These are phyloP conservation scores for Plasmodium inui DNA, from an alignment of 169 alveolate genomes.

Conservation along the genomic window DNA sequence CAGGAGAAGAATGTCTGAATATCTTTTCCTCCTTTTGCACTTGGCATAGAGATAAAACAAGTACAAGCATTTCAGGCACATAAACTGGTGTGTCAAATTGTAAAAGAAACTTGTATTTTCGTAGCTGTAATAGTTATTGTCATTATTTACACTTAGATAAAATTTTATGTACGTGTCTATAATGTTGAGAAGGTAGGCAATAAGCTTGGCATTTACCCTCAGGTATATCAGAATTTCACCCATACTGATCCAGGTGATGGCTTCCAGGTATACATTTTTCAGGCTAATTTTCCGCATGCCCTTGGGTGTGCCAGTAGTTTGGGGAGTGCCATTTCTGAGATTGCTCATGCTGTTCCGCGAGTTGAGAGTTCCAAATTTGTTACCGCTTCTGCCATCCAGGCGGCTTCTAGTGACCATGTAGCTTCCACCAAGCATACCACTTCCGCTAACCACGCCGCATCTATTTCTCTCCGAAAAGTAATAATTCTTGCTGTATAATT, in stretches of 20 bases:
- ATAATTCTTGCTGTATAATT: constrained; percentile 5
- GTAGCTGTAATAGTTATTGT: constrained; percentile 28
- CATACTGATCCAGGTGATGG: constrained; percentile 52
- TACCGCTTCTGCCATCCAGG: background rate
- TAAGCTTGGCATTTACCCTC: constrained; percentile 33
- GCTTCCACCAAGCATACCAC: background rate
- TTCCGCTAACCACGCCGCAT: background rate
- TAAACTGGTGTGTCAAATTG: constrained; percentile 62
- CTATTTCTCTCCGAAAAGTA: background rate
- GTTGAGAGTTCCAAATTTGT: background rate
- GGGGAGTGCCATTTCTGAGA: background rate
- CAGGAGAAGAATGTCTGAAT: background rate
- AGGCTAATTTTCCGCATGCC: constrained; percentile 15
- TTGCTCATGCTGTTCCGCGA: background rate
- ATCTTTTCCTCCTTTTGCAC: constrained; percentile 3
- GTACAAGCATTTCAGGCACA: constrained; percentile 65
- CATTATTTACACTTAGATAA: constrained; percentile 50
- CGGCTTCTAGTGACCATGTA: background rate
- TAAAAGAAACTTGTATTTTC: constrained; percentile 52
- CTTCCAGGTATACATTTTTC: constrained; percentile 33
- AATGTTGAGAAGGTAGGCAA: constrained; percentile 28
- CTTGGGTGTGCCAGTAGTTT: background rate
- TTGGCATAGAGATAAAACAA: constrained; percentile 62
- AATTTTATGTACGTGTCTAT: constrained; percentile 48
- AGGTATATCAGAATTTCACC: constrained; percentile 56